These are phyloP conservation scores for Drechslerella coelobrocha DNA, from an alignment of 2,329 filamentous ascomycete species.

Conservation along the genomic window DNA sequence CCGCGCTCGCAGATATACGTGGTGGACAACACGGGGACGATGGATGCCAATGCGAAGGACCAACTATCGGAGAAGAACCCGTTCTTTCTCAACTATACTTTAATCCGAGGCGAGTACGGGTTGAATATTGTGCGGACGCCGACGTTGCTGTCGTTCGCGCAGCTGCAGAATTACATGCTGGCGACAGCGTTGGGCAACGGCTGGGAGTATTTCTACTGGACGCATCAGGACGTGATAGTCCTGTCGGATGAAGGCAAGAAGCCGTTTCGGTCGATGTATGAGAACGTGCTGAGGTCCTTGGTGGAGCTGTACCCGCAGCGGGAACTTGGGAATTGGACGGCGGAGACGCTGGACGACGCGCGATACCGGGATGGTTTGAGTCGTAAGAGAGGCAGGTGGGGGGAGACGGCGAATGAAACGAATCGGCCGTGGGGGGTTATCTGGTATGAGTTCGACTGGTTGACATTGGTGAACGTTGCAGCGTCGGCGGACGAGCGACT, in stretches of 20 bases:
- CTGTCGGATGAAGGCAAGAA: constrained; percentile 59
- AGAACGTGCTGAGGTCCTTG: constrained; percentile 52
- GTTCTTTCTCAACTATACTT: constrained; percentile 65
- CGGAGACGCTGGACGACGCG: not conserved
- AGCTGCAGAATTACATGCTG: constrained; percentile 66
- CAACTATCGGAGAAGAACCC: constrained; percentile 65
- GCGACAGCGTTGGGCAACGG: constrained; percentile 60
- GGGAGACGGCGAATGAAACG: constrained; percentile 58
- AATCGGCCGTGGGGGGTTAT: constrained; percentile 62
- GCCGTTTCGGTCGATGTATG: constrained; percentile 56
- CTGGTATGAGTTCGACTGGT: constrained; percentile 67
- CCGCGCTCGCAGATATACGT: constrained; percentile 66
- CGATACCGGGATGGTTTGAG: not conserved
- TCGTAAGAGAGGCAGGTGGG: constrained; percentile 49
- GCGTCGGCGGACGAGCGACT: constrained; percentile 59
- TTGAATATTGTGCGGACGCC: constrained; percentile 64
- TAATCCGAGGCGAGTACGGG: constrained; percentile 62
- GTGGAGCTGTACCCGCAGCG: constrained; percentile 6
- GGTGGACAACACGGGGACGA: constrained; percentile 67
- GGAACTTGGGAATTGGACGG: not conserved
- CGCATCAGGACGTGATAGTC: constrained; percentile 65
- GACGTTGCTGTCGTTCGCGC: constrained; percentile 64
- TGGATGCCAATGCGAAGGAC: constrained; percentile 63
- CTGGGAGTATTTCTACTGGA: constrained; percentile 66
- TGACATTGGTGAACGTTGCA: constrained; percentile 65